Conservation (phyloP, 257 asterid species). For the Dorcoceras hygrometricum region DNA sequence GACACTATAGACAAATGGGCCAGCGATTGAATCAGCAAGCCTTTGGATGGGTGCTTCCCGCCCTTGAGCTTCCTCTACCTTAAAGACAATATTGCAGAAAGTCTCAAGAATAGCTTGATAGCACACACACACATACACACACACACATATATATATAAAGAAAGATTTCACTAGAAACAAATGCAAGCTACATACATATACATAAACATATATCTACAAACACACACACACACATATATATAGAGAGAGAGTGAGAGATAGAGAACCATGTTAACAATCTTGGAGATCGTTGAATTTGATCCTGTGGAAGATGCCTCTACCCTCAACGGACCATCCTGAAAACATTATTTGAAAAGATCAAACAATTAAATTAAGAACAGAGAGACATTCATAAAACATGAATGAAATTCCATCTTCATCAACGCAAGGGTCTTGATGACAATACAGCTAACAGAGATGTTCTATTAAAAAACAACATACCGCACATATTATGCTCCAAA, state of each 20-base stretch:
- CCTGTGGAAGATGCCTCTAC: constrained; percentile 88
- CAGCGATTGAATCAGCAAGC: constrained; percentile 97
- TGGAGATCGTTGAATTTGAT: constrained; percentile 88
- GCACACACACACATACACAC: too few species aligned
- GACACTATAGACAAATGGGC: constrained; percentile 89
- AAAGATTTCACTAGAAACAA: constrained; percentile 14
- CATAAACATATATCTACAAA: neutral
- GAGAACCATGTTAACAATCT: constrained; percentile 85
- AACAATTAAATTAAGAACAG: constrained; percentile 17
- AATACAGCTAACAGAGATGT: constrained; percentile 20
- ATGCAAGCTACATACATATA: neutral
- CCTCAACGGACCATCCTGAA: constrained; percentile 95
- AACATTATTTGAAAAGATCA: constrained; percentile 27
- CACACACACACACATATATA: neutral
- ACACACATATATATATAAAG: too few species aligned
- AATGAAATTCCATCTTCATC: neutral
- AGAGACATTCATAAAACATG: constrained; percentile 14
- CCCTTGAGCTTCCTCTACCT: constrained; percentile 99
- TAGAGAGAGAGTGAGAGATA: constrained; percentile 28
- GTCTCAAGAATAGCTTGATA: neutral
- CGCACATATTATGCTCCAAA: neutral
- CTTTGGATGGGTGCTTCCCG: constrained; percentile 99
- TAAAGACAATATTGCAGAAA: constrained; percentile 15
- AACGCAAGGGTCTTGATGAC: neutral
- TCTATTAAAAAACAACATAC: constrained; percentile 5